These are phyloP conservation scores for Microdochium bolleyi DNA, from an alignment of 2,329 filamentous ascomycete species.

Conservation along the genomic window DNA sequence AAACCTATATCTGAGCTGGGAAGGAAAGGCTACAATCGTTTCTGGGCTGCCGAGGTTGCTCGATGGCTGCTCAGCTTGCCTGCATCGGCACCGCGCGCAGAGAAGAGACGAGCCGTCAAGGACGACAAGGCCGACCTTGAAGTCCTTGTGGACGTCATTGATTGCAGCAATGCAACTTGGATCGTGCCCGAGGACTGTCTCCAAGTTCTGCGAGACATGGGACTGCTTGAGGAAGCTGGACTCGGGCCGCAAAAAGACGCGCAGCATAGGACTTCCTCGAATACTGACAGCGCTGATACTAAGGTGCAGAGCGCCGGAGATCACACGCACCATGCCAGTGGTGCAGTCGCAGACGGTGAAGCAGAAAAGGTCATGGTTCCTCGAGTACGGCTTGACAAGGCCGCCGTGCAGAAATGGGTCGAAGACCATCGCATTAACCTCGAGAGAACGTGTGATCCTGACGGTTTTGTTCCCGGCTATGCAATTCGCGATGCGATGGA, in stretches of 20 bases:
- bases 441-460: slow-evolving; percentile 59
- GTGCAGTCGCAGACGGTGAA: slow-evolving; percentile 1
- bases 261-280: slow-evolving; percentile 1
- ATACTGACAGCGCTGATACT: background rate
- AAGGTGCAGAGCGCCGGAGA: slow-evolving; percentile 2
- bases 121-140: slow-evolving; percentile 17
- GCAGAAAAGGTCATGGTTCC: slow-evolving; percentile 20
- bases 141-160: slow-evolving; percentile 55
- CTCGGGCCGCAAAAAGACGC: slow-evolving; percentile 30
- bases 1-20: slow-evolving; percentile 87
- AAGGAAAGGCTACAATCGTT: slow-evolving; percentile 71
- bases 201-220: slow-evolving; percentile 71
- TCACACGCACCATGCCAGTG: background rate
- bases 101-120: slow-evolving; percentile 1
- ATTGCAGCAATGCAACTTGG: slow-evolving; percentile 71
- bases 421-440: slow-evolving; percentile 53
- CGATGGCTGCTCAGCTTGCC: slow-evolving; percentile 51
- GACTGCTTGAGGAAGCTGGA: slow-evolving; percentile 53
- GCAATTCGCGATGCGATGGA: background rate
- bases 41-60: slow-evolving; percentile 79
- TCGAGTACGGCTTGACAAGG: slow-evolving; percentile 44
- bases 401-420: slow-evolving; percentile 59
- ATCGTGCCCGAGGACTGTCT: slow-evolving; percentile 82
- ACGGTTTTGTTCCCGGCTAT: slow-evolving; percentile 52
- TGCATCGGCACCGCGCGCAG: slow-evolving; percentile 22